Percentiles rank a stretch among this genome's conserved stretches.
These are phyloP conservation scores for Dillenia turbinata DNA, from an alignment of 164 flowering plant species.

Conservation along the genomic window DNA sequence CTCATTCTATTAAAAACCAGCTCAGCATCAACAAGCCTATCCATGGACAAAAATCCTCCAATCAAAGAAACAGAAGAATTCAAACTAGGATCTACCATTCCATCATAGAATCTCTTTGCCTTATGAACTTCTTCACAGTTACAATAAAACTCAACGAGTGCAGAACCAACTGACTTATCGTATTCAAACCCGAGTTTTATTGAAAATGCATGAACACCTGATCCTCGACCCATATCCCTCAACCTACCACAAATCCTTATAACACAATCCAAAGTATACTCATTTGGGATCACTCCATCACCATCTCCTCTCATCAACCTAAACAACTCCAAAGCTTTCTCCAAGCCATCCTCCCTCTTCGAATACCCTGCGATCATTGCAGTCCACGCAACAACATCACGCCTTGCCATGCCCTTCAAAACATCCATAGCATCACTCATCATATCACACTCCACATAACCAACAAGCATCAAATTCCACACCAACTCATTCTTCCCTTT, in stretches of 20 bases:
- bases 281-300: constrained; percentile 53
- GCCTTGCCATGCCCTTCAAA: constrained; percentile 38
- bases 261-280: constrained; percentile 59
- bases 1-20: constrained; percentile 27
- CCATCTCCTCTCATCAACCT: constrained; percentile 41
- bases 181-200: constrained; percentile 43
- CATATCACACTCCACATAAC: constrained; percentile 43
- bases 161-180: constrained; percentile 41
- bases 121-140: constrained; percentile 39
- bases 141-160: constrained; percentile 56
- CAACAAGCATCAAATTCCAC: constrained; percentile 60
- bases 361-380: constrained; percentile 56
- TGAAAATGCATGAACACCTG: constrained; percentile 44
- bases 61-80: constrained; percentile 47
- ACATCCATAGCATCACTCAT: constrained; percentile 43
- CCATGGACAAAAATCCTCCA: constrained; percentile 33
- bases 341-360: constrained; percentile 35
- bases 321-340: constrained; percentile 51
- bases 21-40: constrained; percentile 52
- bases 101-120: constrained; percentile 37
- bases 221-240: constrained; percentile 31
- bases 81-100: constrained; percentile 24
- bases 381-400: constrained; percentile 58
- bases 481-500: constrained; percentile 30
- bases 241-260: constrained; percentile 51